Evolutionary conservation across 305 asterid species (phyloP).

Genomic region (Solanum chacoense): DNA sequence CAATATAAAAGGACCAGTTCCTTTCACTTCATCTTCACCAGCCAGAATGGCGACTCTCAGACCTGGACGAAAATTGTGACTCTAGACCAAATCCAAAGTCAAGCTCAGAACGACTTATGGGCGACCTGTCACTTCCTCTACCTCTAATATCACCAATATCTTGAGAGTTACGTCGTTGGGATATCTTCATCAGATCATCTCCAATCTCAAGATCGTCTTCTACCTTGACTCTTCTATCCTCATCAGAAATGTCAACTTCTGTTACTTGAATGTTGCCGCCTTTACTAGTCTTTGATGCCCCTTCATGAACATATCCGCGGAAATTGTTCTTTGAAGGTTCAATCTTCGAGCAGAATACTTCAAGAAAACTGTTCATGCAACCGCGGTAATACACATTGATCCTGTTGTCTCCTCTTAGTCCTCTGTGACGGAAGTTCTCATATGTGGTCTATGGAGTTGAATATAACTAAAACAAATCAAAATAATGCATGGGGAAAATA

Average conservation of each 20-base stretch:
- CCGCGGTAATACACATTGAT: constrained; percentile 34
- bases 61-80: neutral
- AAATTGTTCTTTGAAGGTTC: constrained; percentile 25
- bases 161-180: constrained; percentile 27
- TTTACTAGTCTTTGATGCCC: constrained; percentile 6
- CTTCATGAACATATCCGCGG: constrained; percentile 18
- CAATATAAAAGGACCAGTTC: neutral
- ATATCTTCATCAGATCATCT: constrained; percentile 29
- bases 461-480: neutral
- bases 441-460: constrained; percentile 25
- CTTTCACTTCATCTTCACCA: neutral
- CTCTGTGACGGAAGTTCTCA: constrained; percentile 26
- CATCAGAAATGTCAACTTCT: constrained; percentile 2
- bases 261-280: constrained; percentile 3
- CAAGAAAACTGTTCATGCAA: constrained; percentile 23
- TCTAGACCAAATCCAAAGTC: neutral
- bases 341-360: constrained; percentile 31
- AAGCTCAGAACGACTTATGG: constrained; percentile 3
- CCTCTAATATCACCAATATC: constrained; percentile 19
- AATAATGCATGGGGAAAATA: neutral
- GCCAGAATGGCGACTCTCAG: neutral
- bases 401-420: constrained; percentile 22
- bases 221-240: constrained; percentile 29
- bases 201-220: constrained; percentile 37
- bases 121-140: constrained; percentile 14